A percentile compares a stretch with the other conserved stretches of the same genome.
Evolutionary conservation across 208 protist genomes (phyloP).

Genomic region (Leishmania mexicana): DNA sequence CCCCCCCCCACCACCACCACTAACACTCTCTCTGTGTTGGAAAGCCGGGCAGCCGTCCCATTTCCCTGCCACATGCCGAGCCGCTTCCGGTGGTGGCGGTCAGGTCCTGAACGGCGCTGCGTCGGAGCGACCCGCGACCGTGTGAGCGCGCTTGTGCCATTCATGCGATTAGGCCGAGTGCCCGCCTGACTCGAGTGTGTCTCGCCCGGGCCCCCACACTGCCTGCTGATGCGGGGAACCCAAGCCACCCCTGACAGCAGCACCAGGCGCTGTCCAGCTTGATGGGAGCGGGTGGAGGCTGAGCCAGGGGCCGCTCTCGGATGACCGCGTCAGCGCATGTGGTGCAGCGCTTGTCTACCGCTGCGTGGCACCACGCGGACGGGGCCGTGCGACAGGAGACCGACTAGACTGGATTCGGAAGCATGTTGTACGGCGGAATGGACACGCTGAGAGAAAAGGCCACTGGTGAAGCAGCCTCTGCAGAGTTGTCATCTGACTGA

Average conservation of each 20-base stretch:
- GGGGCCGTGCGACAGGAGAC: neutral
- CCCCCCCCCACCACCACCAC: too few species aligned
- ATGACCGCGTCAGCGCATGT: neutral
- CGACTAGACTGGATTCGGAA: too few species aligned
- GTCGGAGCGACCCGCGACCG: neutral
- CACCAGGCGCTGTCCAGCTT: neutral
- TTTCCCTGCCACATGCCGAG: neutral
- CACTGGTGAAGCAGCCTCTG: neutral
- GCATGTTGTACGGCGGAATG: too few species aligned
- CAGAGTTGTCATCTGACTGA: neutral
- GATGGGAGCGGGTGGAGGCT: neutral
- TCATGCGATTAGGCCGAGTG: neutral
- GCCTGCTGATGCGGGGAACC: neutral
- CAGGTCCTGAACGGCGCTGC: neutral
- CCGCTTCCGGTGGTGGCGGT: neutral
- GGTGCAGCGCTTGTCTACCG: neutral
- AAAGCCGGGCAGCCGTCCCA: neutral
- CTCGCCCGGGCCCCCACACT: neutral
- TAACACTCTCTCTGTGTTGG: neutral
- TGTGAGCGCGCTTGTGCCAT: neutral
- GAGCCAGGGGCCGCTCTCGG: neutral
- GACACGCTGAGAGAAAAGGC: too few species aligned
- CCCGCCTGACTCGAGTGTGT: neutral
- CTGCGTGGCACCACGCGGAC: neutral
- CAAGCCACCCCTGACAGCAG: too few species aligned